Percentiles rank a stretch among this genome's conserved stretches.
These are phyloP conservation scores for Pseudogymnoascus verrucosus DNA, from an alignment of 2,329 filamentous ascomycete species.

Conservation along the genomic window DNA sequence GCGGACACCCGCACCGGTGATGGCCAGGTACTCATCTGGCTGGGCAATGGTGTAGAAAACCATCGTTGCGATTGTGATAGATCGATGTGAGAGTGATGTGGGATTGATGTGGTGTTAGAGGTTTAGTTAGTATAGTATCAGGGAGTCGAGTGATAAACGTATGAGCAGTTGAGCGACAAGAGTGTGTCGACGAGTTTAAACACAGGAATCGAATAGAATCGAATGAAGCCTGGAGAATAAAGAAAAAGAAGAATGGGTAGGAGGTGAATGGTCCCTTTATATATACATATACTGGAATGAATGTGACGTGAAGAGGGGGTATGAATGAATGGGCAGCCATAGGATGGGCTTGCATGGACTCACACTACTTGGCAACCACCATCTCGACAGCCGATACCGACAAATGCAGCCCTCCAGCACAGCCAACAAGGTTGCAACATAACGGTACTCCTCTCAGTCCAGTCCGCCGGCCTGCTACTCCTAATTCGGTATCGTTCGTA, in stretches of 20 bases:
- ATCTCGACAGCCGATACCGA: neutral
- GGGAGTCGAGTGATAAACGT: neutral
- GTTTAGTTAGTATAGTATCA: neutral
- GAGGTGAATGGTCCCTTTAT: neutral
- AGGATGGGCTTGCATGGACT: neutral
- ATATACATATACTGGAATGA: neutral
- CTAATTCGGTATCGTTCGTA: neutral
- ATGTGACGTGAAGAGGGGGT: neutral
- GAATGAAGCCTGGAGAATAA: neutral
- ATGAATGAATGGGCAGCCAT: neutral
- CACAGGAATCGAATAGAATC: neutral
- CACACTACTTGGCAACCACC: neutral
- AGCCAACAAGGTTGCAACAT: neutral
- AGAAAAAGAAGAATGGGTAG: neutral
- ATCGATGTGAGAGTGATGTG: too few species aligned
- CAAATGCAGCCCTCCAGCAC: neutral
- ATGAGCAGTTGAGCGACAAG: neutral
- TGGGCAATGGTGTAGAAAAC: constrained; percentile 58
- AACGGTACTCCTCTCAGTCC: neutral
- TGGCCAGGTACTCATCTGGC: constrained; percentile 78
- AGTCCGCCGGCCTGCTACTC: neutral
- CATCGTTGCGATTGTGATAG: constrained; percentile 31
- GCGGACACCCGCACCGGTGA: constrained; percentile 70
- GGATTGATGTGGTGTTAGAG: constrained; percentile 1
- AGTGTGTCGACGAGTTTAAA: neutral